Evolutionary conservation across 257 asterid genomes (phyloP), one percentile per base, ranked within the genome.

Genomic region (Ajuga chamaepitys): DNA sequence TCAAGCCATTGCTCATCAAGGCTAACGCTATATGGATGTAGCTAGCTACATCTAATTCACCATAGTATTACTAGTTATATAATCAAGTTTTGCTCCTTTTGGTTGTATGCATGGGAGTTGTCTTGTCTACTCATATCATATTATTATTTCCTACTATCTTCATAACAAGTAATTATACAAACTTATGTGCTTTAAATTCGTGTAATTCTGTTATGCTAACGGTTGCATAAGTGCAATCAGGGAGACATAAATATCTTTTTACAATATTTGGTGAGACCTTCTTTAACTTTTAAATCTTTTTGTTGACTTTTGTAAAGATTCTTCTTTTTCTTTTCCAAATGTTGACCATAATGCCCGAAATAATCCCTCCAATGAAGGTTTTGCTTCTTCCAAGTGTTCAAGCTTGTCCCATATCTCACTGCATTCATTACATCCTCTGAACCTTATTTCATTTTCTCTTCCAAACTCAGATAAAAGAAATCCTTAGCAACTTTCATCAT

Each of bases 1-100:
- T 82, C 66, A 81, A 71, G 73, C 82, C 86, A 16, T 50, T 77
- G 76, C 89, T 87, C 48, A 77, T 81, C 11, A 75, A 74, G 67
- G 87, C 92, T 9, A 75, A 62, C 25, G 95, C 89, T 6, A 80
- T 85, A 26, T 87, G 95, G 95, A 66, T 86, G 63, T 86, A 70
- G 51, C 34, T 28, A 28, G 37, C n/a, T n/a, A n/a, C 41, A 45
- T 58, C 20, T 9, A 37, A 38, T 40, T 17, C 25, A 3, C 3
- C 47, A 30, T 30, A 30, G 7, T 30, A 30, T 30, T 30, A 30
- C 7, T 30, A 30, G 37, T 1, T n/a, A 30, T 5, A 30, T 30
- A 28, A 28, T 28, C 34, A 28, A 5, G 34, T 28, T 28, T 28
- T 28, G 34, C 34, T 28, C 34, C 5, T 28, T 28, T 28, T 45